phyloP scores from a whole-genome alignment of 2,329 filamentous ascomycete genomes.

The Aspergillus jensenii region DNA sequence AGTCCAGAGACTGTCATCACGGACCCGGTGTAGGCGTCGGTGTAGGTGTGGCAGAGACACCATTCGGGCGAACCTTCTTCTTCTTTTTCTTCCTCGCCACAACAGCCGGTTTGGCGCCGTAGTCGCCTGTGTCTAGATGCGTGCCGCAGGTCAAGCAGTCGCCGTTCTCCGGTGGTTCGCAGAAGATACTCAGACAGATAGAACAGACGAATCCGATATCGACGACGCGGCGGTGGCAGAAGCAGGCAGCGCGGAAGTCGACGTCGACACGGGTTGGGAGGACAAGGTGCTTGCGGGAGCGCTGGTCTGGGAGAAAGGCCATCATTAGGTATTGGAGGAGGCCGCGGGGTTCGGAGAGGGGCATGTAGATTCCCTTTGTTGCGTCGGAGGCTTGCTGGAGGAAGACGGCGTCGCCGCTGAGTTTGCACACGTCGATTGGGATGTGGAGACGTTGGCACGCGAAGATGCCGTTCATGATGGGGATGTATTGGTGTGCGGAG shows the following conservation, averaged over 20 bases:
- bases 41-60: conserved; percentile 52
- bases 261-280: conserved; percentile 80
- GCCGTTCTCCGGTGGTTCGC: conserved; percentile 61
- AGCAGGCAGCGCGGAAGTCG: conserved; percentile 97
- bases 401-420: conserved; percentile 84
- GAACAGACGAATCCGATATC: conserved; percentile 95
- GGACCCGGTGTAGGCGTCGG: conserved; percentile 48
- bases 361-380: conserved; percentile 69
- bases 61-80: conserved; percentile 62
- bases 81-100: conserved; percentile 71
- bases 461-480: conserved; percentile 98
- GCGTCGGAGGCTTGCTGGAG: conserved; percentile 85
- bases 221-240: conserved; percentile 89
- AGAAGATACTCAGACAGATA: conserved; percentile 94
- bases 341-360: conserved; percentile 63
- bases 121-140: conserved; percentile 70
- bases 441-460: conserved; percentile 85
- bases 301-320: conserved; percentile 76
- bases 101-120: conserved; percentile 75
- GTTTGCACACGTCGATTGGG: conserved; percentile 86
- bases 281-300: conserved; percentile 65
- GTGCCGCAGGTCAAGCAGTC: conserved; percentile 84
- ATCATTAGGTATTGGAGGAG: conserved; percentile 94
- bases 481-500: conserved; percentile 87
- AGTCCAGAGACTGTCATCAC: conserved; percentile 17